phyloP scores from a whole-genome alignment of 2,329 filamentous ascomycete genomes.

The Venturia asperata region DNA sequence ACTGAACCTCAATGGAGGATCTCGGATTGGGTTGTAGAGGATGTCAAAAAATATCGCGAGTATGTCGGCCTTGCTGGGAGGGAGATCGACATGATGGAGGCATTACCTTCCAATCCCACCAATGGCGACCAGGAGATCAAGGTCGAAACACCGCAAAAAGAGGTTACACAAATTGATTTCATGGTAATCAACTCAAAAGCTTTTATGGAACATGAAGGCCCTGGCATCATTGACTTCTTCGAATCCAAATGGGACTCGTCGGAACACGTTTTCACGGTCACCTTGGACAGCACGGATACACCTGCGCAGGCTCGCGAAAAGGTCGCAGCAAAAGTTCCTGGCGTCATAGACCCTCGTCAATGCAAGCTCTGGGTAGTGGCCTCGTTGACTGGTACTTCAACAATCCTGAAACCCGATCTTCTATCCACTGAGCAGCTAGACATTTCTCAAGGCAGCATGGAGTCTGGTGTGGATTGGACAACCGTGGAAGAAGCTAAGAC shows the following conservation, averaged over 20 bases:
- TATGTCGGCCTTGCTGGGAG: neutral
- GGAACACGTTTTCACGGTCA: conserved; percentile 18
- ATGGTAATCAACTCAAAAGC: conserved; percentile 30
- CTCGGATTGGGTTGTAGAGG: conserved; percentile 31
- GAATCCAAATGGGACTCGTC: conserved; percentile 21
- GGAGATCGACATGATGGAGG: conserved; percentile 7
- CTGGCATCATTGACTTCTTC: conserved; percentile 32
- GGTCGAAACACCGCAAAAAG: conserved; percentile 17
- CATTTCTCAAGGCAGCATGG: conserved; percentile 3
- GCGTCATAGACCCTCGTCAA: conserved; percentile 33
- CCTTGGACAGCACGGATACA: conserved; percentile 10
- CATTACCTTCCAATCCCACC: conserved; percentile 5
- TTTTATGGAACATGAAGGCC: conserved; percentile 32
- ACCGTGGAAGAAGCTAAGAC: conserved; percentile 5
- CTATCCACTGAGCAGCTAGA: conserved; percentile 2
- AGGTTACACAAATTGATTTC: conserved; percentile 28
- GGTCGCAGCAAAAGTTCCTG: conserved; percentile 18
- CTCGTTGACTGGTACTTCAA: conserved; percentile 24
- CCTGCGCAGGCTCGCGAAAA: conserved; percentile 16
- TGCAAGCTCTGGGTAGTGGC: conserved; percentile 37
- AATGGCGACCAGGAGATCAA: conserved; percentile 18
- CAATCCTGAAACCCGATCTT: conserved; percentile 11
- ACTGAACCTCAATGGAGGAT: conserved; percentile 42
- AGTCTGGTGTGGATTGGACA: conserved; percentile 16
- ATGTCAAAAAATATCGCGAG: conserved; percentile 25